Base-by-base conservation (phyloP, 768 basidiomycete species). In the Lactarius hengduanensis region DNA sequence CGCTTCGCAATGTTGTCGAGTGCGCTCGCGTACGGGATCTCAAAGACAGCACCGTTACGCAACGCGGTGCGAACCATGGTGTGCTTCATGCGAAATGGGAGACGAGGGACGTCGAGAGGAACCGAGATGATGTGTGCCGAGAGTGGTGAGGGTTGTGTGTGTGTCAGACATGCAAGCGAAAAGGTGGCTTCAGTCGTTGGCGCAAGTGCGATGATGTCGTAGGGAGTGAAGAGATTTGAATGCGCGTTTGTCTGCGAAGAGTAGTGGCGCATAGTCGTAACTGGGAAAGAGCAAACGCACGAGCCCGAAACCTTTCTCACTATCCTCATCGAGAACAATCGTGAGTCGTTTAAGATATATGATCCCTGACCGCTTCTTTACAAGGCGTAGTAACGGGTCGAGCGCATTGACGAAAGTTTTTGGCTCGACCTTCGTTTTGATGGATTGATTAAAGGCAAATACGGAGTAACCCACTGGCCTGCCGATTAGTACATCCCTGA, bases 261-360 rank as follows among this genome's bases (percentile, higher is more conserved):
- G 57, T 22, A 26, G 8, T 11, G n/a, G n/a, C 55, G 7, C 36
- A 15, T 50, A 32, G 41, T 10, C 20, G 22, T 13, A 36, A 59
- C 9, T 26, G 57, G 20, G 28, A 8, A n/a, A 47, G 54, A 28
- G 26, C 38, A 61, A 36, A 77, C 81, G 69, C 64, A 94, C 91
- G 74, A 94, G 74, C 36, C 92, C 91, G 71, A 91, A 90, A 1
- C 92, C 90, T 74, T 92, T 93, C 74, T 94, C 91, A 72, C 92
- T 93, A 50, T 88, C 90, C 71, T 92, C 86, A 67, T 93, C 89
- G 10, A 94, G 80, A 13, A 90, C 79, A 59, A 95, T 87, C n/a
- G 87, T 92, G 63, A 96, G 74, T 58, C 92, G 80, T 74, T 90
- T 92, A 59, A 96, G 78, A 65, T 84, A 86, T 3, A 91, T 76